phyloP scores from a whole-genome alignment of 495 filamentous ascomycete genomes.

The Penicillium daleae region DNA sequence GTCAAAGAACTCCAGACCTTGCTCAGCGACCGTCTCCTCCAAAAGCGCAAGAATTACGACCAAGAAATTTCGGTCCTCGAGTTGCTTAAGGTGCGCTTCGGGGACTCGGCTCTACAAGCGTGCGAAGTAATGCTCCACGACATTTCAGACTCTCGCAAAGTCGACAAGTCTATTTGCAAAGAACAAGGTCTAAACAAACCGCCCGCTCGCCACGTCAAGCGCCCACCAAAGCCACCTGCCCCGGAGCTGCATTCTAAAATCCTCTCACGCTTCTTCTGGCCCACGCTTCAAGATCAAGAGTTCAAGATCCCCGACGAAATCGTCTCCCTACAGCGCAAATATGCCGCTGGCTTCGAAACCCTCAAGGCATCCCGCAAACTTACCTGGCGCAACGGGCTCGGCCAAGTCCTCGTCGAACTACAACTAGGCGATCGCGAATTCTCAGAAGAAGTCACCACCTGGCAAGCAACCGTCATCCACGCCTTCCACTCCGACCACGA shows the following conservation, averaged over 20 bases:
- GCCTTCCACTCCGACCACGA: conserved; percentile 65
- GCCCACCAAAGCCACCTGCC: conserved; percentile 9
- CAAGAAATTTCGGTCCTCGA: conserved; percentile 83
- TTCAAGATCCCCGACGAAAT: conserved; percentile 74
- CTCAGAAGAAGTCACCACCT: conserved; percentile 74
- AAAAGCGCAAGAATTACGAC: conserved; percentile 68
- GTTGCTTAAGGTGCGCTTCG: conserved; percentile 86
- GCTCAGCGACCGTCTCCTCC: conserved; percentile 79
- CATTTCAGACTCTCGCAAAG: conserved; percentile 79
- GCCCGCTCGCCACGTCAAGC: conserved; percentile 1
- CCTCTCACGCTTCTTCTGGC: conserved; percentile 94
- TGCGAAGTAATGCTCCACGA: conserved; percentile 98
- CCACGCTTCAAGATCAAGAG: conserved; percentile 73
- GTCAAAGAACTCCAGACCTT: conserved; percentile 90
- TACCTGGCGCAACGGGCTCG: conserved; percentile 82
- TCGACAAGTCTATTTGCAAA: conserved; percentile 66
- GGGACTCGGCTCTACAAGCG: conserved; percentile 79
- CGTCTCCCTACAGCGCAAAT: conserved; percentile 63
- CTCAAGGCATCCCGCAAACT: conserved; percentile 84
- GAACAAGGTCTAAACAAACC: conserved; percentile 41
- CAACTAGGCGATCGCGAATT: conserved; percentile 82
- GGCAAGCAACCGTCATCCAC: conserved; percentile 88
- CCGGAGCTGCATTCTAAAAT: conserved; percentile 78
- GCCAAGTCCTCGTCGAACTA: conserved; percentile 78
- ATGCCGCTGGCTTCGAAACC: conserved; percentile 74